Conservation (phyloP, 78 protist species). For the Polysphondylium violaceum region DNA sequence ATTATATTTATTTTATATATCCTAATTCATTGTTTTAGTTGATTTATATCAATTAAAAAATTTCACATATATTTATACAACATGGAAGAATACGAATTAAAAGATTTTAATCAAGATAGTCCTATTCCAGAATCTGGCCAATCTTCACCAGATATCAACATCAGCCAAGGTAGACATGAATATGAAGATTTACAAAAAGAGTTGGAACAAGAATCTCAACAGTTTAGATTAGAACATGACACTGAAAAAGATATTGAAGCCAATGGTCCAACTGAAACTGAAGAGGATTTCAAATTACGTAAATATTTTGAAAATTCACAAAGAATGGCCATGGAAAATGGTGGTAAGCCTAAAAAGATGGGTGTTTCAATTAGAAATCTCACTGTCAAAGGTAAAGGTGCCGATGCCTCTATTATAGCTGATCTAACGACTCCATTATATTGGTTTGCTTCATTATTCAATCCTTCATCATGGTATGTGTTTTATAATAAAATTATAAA, state of each 20-base stretch:
- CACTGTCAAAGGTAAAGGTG: slow-evolving; percentile 49
- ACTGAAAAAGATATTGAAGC: slow-evolving; percentile 36
- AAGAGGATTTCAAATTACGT: slow-evolving; percentile 56
- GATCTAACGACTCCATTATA: slow-evolving; percentile 41
- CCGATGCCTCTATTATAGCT: slow-evolving; percentile 28
- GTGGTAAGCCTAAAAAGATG: slow-evolving; percentile 35
- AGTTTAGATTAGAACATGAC: neutral
- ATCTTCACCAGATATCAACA: neutral
- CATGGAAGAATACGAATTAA: too few relatives aligned
- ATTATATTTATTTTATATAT: too few relatives aligned
- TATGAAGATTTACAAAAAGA: neutral
- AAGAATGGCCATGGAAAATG: slow-evolving; percentile 40
- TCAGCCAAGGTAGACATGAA: neutral
- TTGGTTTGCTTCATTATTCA: neutral
- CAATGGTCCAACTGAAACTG: neutral
- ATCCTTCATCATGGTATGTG: slow-evolving; percentile 22
- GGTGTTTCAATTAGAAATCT: slow-evolving; percentile 41
- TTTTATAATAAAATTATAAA: too few relatives aligned
- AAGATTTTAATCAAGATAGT: too few relatives aligned
- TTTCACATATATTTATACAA: too few relatives aligned
- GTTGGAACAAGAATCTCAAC: slow-evolving; percentile 32
- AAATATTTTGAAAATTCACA: slow-evolving; percentile 55
- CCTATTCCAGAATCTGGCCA: too few relatives aligned
- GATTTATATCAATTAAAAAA: too few relatives aligned
- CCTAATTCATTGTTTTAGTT: too few relatives aligned